phyloP scores from a whole-genome alignment of 768 basidiomycete genomes.

The Macrolepiota fuliginosa region DNA sequence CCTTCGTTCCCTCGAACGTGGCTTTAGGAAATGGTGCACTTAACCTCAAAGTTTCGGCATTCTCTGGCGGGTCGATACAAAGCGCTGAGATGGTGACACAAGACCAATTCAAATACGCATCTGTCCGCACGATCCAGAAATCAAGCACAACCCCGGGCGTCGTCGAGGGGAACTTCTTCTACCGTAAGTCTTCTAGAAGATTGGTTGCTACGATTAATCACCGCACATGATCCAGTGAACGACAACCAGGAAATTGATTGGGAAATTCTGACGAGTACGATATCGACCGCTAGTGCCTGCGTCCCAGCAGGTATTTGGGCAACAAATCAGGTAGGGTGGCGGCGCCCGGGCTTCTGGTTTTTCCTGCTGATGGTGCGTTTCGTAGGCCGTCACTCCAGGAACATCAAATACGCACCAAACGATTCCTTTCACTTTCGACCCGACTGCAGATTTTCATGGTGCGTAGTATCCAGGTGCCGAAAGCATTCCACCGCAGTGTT shows the following conservation, averaged over 20 bases:
- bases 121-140: slow-evolving; percentile 32
- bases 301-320: slow-evolving; percentile 36
- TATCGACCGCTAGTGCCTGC: slow-evolving; percentile 20
- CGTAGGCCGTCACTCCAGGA: slow-evolving; percentile 21
- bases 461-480: not conserved
- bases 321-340: slow-evolving; percentile 27
- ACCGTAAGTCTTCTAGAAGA: slow-evolving; percentile 21
- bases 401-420: slow-evolving; percentile 17
- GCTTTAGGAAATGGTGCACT: slow-evolving; percentile 28
- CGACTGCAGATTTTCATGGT: slow-evolving; percentile 32
- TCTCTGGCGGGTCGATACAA: slow-evolving; percentile 25
- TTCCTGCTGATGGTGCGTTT: not conserved
- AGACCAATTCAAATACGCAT: slow-evolving; percentile 29
- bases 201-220: not conserved
- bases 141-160: slow-evolving; percentile 31
- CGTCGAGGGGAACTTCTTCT: slow-evolving; percentile 36
- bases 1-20: slow-evolving; percentile 28
- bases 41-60: slow-evolving; percentile 31
- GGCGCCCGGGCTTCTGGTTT: not conserved
- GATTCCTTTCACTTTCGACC: slow-evolving; percentile 31
- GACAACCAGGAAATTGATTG: slow-evolving; percentile 32
- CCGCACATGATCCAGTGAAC: slow-evolving; percentile 18
- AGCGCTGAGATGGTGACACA: slow-evolving; percentile 29
- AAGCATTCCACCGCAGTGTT: not conserved
- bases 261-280: slow-evolving; percentile 34